Evolutionary conservation across 192 early-diverging fungal genomes (phyloP), one percentile per base, ranked within the genome.

Genomic region (Backusella psychrophila): DNA sequence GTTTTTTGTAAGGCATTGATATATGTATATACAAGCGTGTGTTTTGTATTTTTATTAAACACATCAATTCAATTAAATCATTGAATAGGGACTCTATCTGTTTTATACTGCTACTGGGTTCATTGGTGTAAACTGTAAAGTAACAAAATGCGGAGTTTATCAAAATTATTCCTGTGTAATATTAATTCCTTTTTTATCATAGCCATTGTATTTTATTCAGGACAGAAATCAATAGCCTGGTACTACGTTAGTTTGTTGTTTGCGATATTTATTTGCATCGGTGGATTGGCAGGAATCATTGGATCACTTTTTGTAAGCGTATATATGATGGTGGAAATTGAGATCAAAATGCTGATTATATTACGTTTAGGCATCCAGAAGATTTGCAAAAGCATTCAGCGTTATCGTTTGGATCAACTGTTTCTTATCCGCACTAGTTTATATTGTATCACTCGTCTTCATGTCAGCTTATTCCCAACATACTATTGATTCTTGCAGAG

Each of bases 311-410:
- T 77, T 44, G 80, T 81, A 78, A 72, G 80, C 59, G 1, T 41
- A 35, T 7, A 63, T 29, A 29, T 11, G 1, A 56, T 63, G 56
- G 29, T 9, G 26, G 7, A 0, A 23, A 23, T 69, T 2, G 17
- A 17, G 14, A 36, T 35, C 42, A 17, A 17, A 2, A 21, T 17
- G 23, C 4, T 26, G 21, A 63, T 29, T 29, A 26, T 63, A 29
- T 63, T 11, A 29, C 14, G 12, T 15, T 17, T 71, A 81, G 80
- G 66, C 80, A 3, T 81, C 80, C 17, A 73, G 80, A n/a, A 74
- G 76, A 75, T 81, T 81, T 63, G 76, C 80, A 46, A 77, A 81
- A 67, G 49, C 70, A 67, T 81, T 81, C 49, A 81, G 76, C 38
- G 49, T 81, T 4, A 75, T 77, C 53, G 73, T 75, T 8, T 81